Percentiles rank a stretch among this genome's conserved stretches.
Evolutionary conservation across 805 yeast species (phyloP).

Genomic region (Jamesozyma rosinii): DNA sequence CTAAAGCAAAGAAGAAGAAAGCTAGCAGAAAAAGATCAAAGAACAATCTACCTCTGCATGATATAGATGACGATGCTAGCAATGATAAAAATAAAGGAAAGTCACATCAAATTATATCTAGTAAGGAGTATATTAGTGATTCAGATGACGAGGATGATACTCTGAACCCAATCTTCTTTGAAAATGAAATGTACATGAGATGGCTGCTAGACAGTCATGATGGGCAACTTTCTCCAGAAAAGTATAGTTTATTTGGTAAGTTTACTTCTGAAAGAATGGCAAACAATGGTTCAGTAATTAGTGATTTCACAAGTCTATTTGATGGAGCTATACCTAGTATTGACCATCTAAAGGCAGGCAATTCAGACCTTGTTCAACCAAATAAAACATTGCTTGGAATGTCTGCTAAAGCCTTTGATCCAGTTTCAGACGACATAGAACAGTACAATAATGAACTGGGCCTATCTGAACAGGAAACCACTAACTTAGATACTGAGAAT

Average conservation of each 20-base stretch:
- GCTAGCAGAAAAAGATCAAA: constrained; percentile 1
- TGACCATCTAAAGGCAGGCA: constrained; percentile 1
- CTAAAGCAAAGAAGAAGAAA: constrained; percentile 15
- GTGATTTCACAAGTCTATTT: constrained; percentile 23
- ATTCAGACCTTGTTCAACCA: constrained; percentile 7
- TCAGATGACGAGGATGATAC: constrained; percentile 25
- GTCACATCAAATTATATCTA: constrained; percentile 11
- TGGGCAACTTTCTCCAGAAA: constrained; percentile 21
- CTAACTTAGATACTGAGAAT: neutral
- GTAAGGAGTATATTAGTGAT: constrained; percentile 29
- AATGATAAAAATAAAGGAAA: neutral
- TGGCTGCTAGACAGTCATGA: constrained; percentile 22
- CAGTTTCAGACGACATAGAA: neutral
- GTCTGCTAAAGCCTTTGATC: neutral
- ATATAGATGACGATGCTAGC: constrained; percentile 7
- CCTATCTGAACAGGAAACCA: neutral
- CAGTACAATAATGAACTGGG: neutral
- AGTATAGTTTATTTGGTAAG: constrained; percentile 16
- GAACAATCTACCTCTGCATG: constrained; percentile 10
- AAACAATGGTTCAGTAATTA: constrained; percentile 13
- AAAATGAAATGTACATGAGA: constrained; percentile 31
- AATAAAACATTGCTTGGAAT: constrained; percentile 13
- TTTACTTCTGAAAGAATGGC: constrained; percentile 25
- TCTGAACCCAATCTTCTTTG: constrained; percentile 23
- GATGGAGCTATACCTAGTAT: constrained; percentile 22